Evolutionary conservation across 371 early-diverging fungal species (phyloP).

Genomic region (Apophysomyces elegans): DNA sequence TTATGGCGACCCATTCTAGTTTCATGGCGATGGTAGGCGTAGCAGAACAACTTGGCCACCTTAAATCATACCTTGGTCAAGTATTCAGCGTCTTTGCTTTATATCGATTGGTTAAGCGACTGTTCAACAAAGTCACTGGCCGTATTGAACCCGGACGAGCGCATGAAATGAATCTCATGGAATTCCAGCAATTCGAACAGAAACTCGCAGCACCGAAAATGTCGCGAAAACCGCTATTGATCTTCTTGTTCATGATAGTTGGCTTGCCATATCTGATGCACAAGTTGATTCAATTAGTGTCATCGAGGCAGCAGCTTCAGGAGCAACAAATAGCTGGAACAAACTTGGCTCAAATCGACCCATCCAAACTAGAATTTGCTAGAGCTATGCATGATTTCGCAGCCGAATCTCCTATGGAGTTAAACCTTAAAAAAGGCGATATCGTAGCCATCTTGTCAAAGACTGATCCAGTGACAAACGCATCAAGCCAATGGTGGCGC

Average conservation of each 20-base stretch:
- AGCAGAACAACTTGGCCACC: slow-evolving; percentile 92
- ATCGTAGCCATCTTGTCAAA: slow-evolving; percentile 82
- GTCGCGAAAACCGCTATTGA: slow-evolving; percentile 73
- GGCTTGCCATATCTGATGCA: slow-evolving; percentile 95
- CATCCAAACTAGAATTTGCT: slow-evolving; percentile 75
- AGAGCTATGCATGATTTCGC: slow-evolving; percentile 86
- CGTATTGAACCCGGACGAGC: slow-evolving; percentile 40
- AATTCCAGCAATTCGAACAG: slow-evolving; percentile 70
- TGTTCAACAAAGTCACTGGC: slow-evolving; percentile 59
- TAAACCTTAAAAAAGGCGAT: slow-evolving; percentile 84
- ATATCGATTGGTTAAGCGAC: slow-evolving; percentile 63
- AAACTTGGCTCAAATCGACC: slow-evolving; percentile 19
- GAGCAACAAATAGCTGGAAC: slow-evolving; percentile 28
- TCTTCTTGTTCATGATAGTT: slow-evolving; percentile 85
- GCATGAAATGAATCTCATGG: slow-evolving; percentile 66
- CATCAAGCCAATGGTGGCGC: slow-evolving; percentile 92
- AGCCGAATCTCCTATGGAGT: slow-evolving; percentile 78
- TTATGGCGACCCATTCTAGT: slow-evolving; percentile 94
- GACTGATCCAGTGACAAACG: slow-evolving; percentile 75
- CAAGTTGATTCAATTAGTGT: slow-evolving; percentile 78
- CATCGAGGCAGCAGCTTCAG: slow-evolving; percentile 28
- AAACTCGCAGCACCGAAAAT: slow-evolving; percentile 45
- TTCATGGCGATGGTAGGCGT: slow-evolving; percentile 98
- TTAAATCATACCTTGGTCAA: slow-evolving; percentile 84
- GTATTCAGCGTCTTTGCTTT: slow-evolving; percentile 81